Evolutionary conservation across 805 yeast species (phyloP).

Genomic region (Kazachstania kunashirensis): DNA sequence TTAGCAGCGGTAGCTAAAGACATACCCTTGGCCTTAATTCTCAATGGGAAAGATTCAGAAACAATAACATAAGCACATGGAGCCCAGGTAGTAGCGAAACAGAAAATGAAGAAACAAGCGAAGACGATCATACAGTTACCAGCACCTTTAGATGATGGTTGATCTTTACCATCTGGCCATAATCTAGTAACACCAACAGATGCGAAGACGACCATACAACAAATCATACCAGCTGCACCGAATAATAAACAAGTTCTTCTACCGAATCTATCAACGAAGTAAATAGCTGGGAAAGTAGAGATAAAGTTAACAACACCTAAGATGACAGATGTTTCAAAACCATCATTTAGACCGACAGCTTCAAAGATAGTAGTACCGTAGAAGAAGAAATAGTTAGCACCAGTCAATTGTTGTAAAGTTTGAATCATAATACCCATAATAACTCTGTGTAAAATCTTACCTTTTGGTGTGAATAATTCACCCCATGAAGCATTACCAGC

Average conservation of each 20-base stretch:
- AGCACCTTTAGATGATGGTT: slow-evolving; percentile 39
- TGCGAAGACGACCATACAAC: slow-evolving; percentile 39
- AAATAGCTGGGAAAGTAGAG: slow-evolving; percentile 42
- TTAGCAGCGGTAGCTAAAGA: slow-evolving; percentile 53
- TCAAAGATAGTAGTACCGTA: slow-evolving; percentile 51
- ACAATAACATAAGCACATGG: slow-evolving; percentile 52
- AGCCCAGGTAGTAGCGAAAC: slow-evolving; percentile 64
- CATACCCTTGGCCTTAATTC: slow-evolving; percentile 50
- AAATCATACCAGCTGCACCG: slow-evolving; percentile 39
- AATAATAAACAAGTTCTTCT: slow-evolving; percentile 35
- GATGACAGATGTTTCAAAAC: slow-evolving; percentile 46
- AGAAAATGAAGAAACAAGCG: slow-evolving; percentile 56
- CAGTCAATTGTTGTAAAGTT: slow-evolving; percentile 54
- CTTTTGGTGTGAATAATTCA: slow-evolving; percentile 56
- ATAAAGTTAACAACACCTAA: slow-evolving; percentile 48
- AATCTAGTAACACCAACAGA: slow-evolving; percentile 43
- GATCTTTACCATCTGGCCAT: slow-evolving; percentile 38
- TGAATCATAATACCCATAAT: slow-evolving; percentile 43
- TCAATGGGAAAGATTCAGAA: slow-evolving; percentile 57
- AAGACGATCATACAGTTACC: slow-evolving; percentile 62
- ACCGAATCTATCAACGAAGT: slow-evolving; percentile 42
- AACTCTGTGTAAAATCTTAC: slow-evolving; percentile 42
- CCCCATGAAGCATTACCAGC: slow-evolving; percentile 62
- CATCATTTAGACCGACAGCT: slow-evolving; percentile 46
- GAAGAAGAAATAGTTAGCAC: slow-evolving; percentile 54